Base-by-base conservation (phyloP, 2,329 filamentous ascomycete species). In the Penicillium nordicum region DNA sequence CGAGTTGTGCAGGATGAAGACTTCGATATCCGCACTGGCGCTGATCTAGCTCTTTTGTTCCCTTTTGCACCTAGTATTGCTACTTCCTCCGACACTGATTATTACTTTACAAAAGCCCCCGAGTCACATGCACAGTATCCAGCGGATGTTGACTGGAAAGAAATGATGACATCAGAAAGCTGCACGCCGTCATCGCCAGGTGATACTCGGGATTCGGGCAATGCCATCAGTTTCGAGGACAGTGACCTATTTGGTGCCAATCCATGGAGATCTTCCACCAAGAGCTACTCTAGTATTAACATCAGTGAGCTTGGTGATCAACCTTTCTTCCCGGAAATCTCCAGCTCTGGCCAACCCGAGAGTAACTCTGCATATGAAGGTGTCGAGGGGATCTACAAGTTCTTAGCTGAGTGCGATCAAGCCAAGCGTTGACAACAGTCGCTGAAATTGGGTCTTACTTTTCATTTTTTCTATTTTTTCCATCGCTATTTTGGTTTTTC, bases 11-110 rank as follows among this genome's bases (percentile, higher is more conserved):
- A 97, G 76, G 94, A 97, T 62, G 80, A 82, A 32, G 86, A 88
- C 18, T 96, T 96, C 65, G 84, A 90, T 53, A 68, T 74, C 7
- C 84, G 82, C 54, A 80, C 81, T 27, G 91, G 88, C 9, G 85
- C 86, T 1, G 81, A 88, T 1, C 82, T 94, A 62, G 90, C 91
- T 5, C 80, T 97, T 21, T 82, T 86, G 42, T 97, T 96, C 67
- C 93, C 93, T 0, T 96, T 91, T 67, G 92, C 92, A 0, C 89
- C 92, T 0, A 85, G 80, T 59, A 71, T 78, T 46, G 75, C 77
- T 5, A 55, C 67, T 63, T 77, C 45, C 76, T 79, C 29, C 74
- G 83, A 68, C 45, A 63, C 62, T 30, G 68, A 75, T 45, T 65
- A 72, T 78, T 67, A 79, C 72, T 64, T 78, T 69, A 57, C 79